Evolutionary conservation across 2,329 filamentous ascomycete species (phyloP).

Genomic region (Fusarium sp.): DNA sequence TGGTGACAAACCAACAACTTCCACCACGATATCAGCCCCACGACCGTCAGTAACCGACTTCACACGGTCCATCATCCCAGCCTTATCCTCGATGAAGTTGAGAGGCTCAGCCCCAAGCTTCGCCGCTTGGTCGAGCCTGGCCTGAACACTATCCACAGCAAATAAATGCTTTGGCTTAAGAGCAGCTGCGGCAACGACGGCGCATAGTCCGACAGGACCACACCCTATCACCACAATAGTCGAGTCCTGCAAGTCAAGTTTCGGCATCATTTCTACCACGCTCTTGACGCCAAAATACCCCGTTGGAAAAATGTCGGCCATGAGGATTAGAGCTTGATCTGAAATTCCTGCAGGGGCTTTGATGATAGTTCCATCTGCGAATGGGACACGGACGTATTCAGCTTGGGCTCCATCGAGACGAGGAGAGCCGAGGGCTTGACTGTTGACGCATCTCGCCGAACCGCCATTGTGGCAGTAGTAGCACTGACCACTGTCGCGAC

Average conservation of each 20-base stretch:
- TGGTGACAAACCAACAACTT: slow-evolving; percentile 80
- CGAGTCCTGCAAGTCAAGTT: slow-evolving; percentile 58
- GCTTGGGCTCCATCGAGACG: slow-evolving; percentile 84
- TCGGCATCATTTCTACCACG: slow-evolving; percentile 75
- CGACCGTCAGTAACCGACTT: slow-evolving; percentile 82
- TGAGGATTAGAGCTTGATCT: slow-evolving; percentile 82
- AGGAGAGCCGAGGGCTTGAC: slow-evolving; percentile 78
- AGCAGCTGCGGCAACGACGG: slow-evolving; percentile 80
- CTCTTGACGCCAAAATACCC: slow-evolving; percentile 88
- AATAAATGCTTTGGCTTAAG: slow-evolving; percentile 82
- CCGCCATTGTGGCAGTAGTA: slow-evolving; percentile 87
- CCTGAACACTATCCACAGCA: slow-evolving; percentile 83
- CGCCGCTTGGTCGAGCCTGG: slow-evolving; percentile 79
- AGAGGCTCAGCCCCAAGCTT: slow-evolving; percentile 85
- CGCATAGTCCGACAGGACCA: slow-evolving; percentile 88
- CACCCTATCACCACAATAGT: slow-evolving; percentile 88
- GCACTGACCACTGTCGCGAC: slow-evolving; percentile 66
- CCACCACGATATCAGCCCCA: slow-evolving; percentile 87
- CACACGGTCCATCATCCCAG: slow-evolving; percentile 76
- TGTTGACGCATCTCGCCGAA: slow-evolving; percentile 82
- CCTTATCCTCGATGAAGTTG: slow-evolving; percentile 79
- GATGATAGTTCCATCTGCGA: slow-evolving; percentile 84
- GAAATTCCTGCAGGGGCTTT: slow-evolving; percentile 76
- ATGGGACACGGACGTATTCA: slow-evolving; percentile 84
- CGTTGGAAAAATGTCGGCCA: slow-evolving; percentile 94